phyloP scores from a whole-genome alignment of 345 rosid genomes.

The Sonneratia caseolaris region DNA sequence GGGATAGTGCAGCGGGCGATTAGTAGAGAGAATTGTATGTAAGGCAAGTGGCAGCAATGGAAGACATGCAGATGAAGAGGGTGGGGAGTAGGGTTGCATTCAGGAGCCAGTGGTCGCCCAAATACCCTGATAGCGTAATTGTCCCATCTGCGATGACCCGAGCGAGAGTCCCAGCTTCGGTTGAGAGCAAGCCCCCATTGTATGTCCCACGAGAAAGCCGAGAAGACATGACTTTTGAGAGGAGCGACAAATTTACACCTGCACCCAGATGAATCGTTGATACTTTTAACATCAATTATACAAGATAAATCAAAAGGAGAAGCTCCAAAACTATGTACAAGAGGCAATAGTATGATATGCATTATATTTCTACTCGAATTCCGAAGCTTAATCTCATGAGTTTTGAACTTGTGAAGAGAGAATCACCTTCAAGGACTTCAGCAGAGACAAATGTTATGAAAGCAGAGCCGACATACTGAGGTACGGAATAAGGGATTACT shows the following conservation, averaged over 20 bases:
- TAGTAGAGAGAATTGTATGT: conserved; percentile 91
- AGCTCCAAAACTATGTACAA: not conserved
- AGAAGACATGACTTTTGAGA: conserved; percentile 92
- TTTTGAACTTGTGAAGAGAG: not conserved
- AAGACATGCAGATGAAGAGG: conserved; percentile 53
- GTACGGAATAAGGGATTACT: conserved; percentile 57
- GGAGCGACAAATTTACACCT: conserved; percentile 87
- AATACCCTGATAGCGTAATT: conserved; percentile 76
- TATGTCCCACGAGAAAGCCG: conserved; percentile 92
- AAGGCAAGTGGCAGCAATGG: conserved; percentile 70
- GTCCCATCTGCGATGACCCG: conserved; percentile 89
- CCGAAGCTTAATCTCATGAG: not conserved
- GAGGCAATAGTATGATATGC: too few relatives aligned
- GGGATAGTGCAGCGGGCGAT: not conserved
- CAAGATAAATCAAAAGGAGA: not conserved
- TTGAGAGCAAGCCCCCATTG: conserved; percentile 86
- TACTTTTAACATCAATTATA: not conserved
- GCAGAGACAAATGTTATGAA: conserved; percentile 86
- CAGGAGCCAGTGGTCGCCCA: conserved; percentile 61
- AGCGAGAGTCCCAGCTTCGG: conserved; percentile 93
- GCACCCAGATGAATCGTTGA: not conserved
- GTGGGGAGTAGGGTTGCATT: conserved; percentile 83
- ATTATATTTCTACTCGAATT: not conserved
- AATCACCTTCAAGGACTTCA: conserved; percentile 92
- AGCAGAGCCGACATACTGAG: conserved; percentile 86